Conservation (phyloP, 768 basidiomycete species). For the Psilocybe azurescens region DNA sequence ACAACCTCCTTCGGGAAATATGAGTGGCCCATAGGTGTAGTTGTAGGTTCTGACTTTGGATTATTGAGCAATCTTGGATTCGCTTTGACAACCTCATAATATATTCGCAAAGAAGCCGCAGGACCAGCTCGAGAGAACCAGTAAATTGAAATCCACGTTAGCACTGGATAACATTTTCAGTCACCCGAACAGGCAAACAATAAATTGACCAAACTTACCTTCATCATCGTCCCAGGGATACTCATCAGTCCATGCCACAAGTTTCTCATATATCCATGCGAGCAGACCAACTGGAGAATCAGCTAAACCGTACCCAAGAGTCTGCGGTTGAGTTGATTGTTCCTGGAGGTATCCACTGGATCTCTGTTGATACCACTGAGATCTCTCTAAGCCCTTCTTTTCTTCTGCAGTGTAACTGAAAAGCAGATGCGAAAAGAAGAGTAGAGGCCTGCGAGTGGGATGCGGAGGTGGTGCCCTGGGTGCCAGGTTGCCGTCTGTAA, state of each 20-base stretch:
- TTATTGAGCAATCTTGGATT: slow-evolving; percentile 10
- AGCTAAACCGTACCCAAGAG: slow-evolving; percentile 56
- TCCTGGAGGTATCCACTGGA: slow-evolving; percentile 42
- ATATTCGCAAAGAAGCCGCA: slow-evolving; percentile 60
- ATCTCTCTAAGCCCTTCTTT: slow-evolving; percentile 35
- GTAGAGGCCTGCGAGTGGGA: neutral
- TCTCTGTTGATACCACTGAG: slow-evolving; percentile 30
- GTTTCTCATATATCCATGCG: slow-evolving; percentile 60
- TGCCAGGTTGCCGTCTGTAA: neutral
- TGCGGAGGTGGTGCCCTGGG: neutral
- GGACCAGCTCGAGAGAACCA: slow-evolving; percentile 65
- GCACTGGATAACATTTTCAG: slow-evolving; percentile 34
- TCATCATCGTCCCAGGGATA: slow-evolving; percentile 67
- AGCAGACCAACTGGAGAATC: slow-evolving; percentile 66
- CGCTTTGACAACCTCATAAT: slow-evolving; percentile 50
- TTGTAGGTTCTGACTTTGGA: slow-evolving; percentile 6
- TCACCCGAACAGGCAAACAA: neutral
- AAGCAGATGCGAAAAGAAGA: slow-evolving; percentile 1
- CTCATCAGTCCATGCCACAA: slow-evolving; percentile 50
- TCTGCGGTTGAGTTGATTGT: slow-evolving; percentile 56
- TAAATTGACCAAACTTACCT: slow-evolving; percentile 30
- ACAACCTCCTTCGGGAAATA: slow-evolving; percentile 56
- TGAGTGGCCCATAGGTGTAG: slow-evolving; percentile 54
- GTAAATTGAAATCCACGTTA: slow-evolving; percentile 62
- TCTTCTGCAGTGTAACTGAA: slow-evolving; percentile 35